Percentiles rank a stretch among this genome's conserved stretches.
Conservation (phyloP, 106 monocot species). For the Iris macrosiphon region DNA sequence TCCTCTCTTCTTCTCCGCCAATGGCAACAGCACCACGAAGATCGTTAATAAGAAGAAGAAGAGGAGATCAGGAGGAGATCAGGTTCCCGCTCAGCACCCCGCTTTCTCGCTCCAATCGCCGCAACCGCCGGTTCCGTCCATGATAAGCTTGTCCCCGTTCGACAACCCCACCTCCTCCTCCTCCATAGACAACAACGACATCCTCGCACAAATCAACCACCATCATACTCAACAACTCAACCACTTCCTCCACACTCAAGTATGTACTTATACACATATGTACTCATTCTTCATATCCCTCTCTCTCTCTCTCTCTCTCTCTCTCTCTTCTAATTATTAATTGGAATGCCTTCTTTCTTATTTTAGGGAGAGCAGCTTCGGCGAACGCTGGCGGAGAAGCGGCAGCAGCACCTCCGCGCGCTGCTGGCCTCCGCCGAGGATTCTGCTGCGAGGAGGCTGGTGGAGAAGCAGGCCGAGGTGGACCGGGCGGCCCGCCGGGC, state of each 20-base stretch:
- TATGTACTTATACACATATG: background rate
- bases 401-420: conserved; percentile 35
- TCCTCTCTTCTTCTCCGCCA: too few species aligned
- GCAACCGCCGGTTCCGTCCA: too few species aligned
- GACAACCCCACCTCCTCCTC: too few species aligned
- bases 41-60: conserved; percentile 14
- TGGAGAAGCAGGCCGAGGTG: conserved; percentile 67
- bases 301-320: too few species aligned
- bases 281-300: too few species aligned
- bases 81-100: conserved; percentile 9
- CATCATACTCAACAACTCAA: background rate
- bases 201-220: too few species aligned
- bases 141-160: too few species aligned
- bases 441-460: conserved; percentile 27
- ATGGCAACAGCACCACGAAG: too few species aligned
- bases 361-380: conserved; percentile 86
- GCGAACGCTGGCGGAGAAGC: conserved; percentile 41
- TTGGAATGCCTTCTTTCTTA: background rate
- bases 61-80: conserved; percentile 22
- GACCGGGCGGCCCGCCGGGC: conserved; percentile 28
- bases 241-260: background rate
- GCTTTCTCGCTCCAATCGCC: conserved; percentile 31
- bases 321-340: background rate
- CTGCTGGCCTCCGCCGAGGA: conserved; percentile 47
- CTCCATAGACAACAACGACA: too few species aligned